phyloP scores from a whole-genome alignment of 1,284 basidiomycete genomes.

The Lignosus rhinocerotis region DNA sequence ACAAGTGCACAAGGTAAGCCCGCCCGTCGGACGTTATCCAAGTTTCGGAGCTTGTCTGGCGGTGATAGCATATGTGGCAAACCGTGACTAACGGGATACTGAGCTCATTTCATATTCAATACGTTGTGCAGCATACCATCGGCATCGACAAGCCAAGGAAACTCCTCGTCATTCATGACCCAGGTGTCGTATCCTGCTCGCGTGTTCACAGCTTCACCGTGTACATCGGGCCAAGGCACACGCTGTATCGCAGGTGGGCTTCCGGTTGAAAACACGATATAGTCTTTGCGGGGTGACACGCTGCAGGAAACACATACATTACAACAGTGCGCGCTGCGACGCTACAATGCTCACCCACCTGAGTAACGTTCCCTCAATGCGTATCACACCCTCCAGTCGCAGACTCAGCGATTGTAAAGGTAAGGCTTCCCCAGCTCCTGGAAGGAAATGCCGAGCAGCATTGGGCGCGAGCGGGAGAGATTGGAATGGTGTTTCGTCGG shows the following conservation, averaged over 20 bases:
- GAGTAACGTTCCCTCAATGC: constrained; percentile 73
- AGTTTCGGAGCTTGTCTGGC: constrained; percentile 62
- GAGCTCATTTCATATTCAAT: background rate
- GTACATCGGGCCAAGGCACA: constrained; percentile 75
- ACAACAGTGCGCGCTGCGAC: background rate
- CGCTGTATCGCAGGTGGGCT: constrained; percentile 72
- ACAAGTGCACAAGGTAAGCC: constrained; percentile 72
- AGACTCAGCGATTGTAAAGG: constrained; percentile 65
- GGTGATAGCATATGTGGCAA: constrained; percentile 55
- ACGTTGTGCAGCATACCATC: constrained; percentile 49
- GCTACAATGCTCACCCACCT: constrained; percentile 44
- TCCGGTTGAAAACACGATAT: constrained; percentile 71
- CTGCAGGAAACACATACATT: constrained; percentile 37
- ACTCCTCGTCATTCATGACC: constrained; percentile 66
- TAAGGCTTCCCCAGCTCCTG: constrained; percentile 78
- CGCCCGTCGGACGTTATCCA: constrained; percentile 84
- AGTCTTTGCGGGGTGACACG: constrained; percentile 68
- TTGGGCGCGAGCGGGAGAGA: constrained; percentile 51
- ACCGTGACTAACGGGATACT: constrained; percentile 51
- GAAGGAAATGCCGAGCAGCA: constrained; percentile 66
- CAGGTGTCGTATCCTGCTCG: constrained; percentile 63
- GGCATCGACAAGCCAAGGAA: constrained; percentile 71
- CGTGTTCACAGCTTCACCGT: constrained; percentile 20
- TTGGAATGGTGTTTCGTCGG: constrained; percentile 57
- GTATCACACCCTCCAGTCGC: constrained; percentile 81